Percentiles rank a stretch among this genome's conserved stretches.
phyloP scores from a whole-genome alignment of 257 asterid species.

The Primulina eburnea region DNA sequence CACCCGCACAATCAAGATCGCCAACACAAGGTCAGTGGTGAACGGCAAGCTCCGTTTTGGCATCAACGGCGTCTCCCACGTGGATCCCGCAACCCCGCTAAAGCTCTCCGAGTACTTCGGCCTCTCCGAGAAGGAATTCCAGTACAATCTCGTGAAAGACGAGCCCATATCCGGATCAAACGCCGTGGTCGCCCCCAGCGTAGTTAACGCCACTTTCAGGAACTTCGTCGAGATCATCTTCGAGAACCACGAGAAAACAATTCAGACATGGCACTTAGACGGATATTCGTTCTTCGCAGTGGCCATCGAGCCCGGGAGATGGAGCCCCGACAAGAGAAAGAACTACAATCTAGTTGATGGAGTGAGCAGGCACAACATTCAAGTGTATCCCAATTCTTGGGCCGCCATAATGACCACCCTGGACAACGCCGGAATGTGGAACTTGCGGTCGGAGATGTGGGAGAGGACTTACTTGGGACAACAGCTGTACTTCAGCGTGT shows the following conservation, averaged over 20 bases:
- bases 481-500: conserved; percentile 43
- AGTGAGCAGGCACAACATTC: conserved; percentile 45
- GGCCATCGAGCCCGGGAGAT: conserved; percentile 44
- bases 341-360: conserved; percentile 55
- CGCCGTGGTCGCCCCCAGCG: conserved; percentile 29
- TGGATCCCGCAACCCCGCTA: conserved; percentile 26
- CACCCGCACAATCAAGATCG: conserved; percentile 33
- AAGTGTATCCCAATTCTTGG: conserved; percentile 58
- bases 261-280: conserved; percentile 47
- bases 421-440: conserved; percentile 70
- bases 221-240: conserved; percentile 52
- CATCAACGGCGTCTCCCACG: conserved; percentile 31
- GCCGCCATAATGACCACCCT: conserved; percentile 53
- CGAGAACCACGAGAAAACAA: conserved; percentile 51
- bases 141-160: conserved; percentile 35
- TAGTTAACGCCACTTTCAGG: conserved; percentile 42
- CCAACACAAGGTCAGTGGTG: conserved; percentile 10
- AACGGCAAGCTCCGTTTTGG: conserved; percentile 30
- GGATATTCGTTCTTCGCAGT: conserved; percentile 52
- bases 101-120: conserved; percentile 30
- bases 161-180: conserved; percentile 19
- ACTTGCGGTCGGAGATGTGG: conserved; percentile 47
- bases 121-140: conserved; percentile 12
- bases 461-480: conserved; percentile 54
- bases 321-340: conserved; percentile 52